Evolutionary conservation across 1,284 basidiomycete species (phyloP).

Genomic region (Pseudozyma hubeiensis): DNA sequence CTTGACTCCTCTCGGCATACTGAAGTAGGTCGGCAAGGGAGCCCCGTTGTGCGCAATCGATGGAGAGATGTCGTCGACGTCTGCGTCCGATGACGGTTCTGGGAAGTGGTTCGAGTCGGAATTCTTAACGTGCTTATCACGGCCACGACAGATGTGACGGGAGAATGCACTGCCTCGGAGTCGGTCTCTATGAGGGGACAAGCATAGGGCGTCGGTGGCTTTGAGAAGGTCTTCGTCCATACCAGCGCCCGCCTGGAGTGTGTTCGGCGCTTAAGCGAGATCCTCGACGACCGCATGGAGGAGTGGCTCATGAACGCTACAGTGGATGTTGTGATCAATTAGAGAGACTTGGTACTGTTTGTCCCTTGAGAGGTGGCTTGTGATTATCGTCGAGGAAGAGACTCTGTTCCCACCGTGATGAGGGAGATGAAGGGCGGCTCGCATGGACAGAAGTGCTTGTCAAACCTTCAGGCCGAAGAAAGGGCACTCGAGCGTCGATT

Average conservation of each 20-base stretch:
- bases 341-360: too few species aligned
- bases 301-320: neutral
- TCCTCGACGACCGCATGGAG: neutral
- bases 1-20: slow-evolving; percentile 21
- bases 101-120: neutral
- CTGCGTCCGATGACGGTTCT: neutral
- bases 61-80: neutral
- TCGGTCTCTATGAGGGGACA: slow-evolving; percentile 23
- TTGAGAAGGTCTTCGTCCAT: slow-evolving; percentile 33
- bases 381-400: too few species aligned
- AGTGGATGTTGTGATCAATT: neutral
- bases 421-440: neutral
- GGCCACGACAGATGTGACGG: neutral
- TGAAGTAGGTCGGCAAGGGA: neutral
- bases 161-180: neutral
- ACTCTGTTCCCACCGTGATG: neutral
- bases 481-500: too few species aligned
- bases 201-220: slow-evolving; percentile 22
- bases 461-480: too few species aligned
- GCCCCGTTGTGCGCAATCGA: neutral
- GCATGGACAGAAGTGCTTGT: too few species aligned
- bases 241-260: slow-evolving; percentile 6
- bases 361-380: neutral
- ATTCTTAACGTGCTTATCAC: neutral
- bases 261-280: slow-evolving; percentile 2